Evolutionary conservation across 768 basidiomycete species (phyloP), one percentile per base, ranked within the genome.

Genomic region (Strobilomyces confusus): DNA sequence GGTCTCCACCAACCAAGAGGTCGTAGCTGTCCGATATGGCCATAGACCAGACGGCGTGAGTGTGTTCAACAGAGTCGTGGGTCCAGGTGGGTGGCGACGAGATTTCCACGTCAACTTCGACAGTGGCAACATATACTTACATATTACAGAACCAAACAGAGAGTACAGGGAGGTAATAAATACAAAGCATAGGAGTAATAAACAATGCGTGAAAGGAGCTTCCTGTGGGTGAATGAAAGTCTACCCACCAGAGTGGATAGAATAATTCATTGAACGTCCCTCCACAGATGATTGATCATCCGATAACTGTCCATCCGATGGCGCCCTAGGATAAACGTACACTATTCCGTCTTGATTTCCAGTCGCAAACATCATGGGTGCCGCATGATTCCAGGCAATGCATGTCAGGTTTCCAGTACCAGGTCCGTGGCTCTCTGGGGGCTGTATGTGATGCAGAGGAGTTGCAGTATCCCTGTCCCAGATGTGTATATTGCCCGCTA

Each of bases 381-480:
- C 77, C 3, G 78, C 78, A 53, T 79, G 80, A 63, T 89, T 92
- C 88, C 89, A 92, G 14, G 86, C 86, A 36, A 91, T 79, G 55
- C 86, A 87, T 9, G 89, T 91, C 54, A 92, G 63, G 62, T 89
- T 87, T 25, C 84, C 85, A 3, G 47, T 54, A 5, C 81, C 78
- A 29, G 80, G 77, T 26, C 26, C 8, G 26, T 26, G n/a, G 9
- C 58, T 20, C 9, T 58, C 63, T 14, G 83, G 84, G 25, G 82
- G 77, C 13, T 78, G 82, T 58, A 92, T 77, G 56, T 83, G 78
- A 56, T 89, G 88, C 4, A 92, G 73, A 1, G 89, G 72, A 9
- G 81, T 76, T 6, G 80, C 89, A 11, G 86, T 86, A 69, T 91
- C 88, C 54, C 83, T 81, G 61, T 92, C 90, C 90, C 90, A 92